A percentile compares a stretch with the other conserved stretches of the same genome.
Evolutionary conservation across 768 basidiomycete genomes (phyloP).

Genomic region (Agrocybe pediades): DNA sequence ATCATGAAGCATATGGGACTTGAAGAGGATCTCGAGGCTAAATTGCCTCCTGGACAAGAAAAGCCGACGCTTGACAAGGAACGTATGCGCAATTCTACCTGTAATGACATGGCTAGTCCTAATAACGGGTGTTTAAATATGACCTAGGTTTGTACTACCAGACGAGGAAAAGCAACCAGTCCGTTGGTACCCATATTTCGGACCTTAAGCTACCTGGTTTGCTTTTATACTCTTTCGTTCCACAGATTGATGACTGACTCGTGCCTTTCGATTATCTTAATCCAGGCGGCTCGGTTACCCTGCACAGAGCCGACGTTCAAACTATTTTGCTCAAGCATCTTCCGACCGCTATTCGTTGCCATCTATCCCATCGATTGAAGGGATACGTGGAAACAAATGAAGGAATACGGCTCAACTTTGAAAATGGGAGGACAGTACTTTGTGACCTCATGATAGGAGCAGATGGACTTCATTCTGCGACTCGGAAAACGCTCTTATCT

Average conservation of each 20-base stretch:
- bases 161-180: neutral
- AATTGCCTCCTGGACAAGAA: neutral
- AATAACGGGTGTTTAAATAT: too few species aligned
- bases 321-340: slow-evolving; percentile 30
- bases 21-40: slow-evolving; percentile 15
- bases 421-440: slow-evolving; percentile 30
- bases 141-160: neutral
- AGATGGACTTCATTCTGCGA: slow-evolving; percentile 42
- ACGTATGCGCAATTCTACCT: neutral
- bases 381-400: slow-evolving; percentile 25
- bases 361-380: slow-evolving; percentile 33
- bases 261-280: neutral
- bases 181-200: neutral
- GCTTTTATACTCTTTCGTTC: neutral
- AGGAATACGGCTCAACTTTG: slow-evolving; percentile 32
- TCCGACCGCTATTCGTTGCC: slow-evolving; percentile 21
- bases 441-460: slow-evolving; percentile 43
- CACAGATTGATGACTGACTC: neutral
- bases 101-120: neutral
- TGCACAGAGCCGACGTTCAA: slow-evolving; percentile 41
- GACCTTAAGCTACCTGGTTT: neutral
- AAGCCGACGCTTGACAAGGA: neutral
- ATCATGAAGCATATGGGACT: slow-evolving; percentile 40
- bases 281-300: slow-evolving; percentile 26
- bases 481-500: slow-evolving; percentile 22